Conservation (phyloP, 1,284 basidiomycete species). For the Pholiota adiposa region DNA sequence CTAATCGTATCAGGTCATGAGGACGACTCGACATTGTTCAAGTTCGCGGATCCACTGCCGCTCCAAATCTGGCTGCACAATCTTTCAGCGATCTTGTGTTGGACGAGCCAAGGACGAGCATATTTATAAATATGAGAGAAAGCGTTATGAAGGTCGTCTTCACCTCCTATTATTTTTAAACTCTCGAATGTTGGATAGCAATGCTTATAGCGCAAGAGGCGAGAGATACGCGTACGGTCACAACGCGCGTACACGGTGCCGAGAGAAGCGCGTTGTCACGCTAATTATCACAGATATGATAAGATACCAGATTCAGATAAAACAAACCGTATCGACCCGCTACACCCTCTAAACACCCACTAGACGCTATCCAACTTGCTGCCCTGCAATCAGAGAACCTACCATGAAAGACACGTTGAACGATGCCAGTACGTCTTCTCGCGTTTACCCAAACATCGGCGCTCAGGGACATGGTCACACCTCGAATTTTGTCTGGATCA, state of each 20-base stretch:
- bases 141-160: no score
- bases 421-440: conserved; percentile 59
- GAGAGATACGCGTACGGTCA: background rate
- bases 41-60: background rate
- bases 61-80: background rate
- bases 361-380: background rate
- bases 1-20: background rate
- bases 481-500: background rate
- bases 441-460: conserved; percentile 9
- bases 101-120: background rate
- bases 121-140: no score
- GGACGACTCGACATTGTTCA: background rate
- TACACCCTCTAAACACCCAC: background rate
- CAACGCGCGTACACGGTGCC: background rate
- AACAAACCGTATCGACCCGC: background rate
- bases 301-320: conserved; percentile 1
- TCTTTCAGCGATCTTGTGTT: background rate
- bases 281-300: background rate
- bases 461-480: conserved; percentile 2
- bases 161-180: no score
- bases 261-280: background rate
- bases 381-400: background rate
- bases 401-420: conserved; percentile 60
- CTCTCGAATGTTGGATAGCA: no score
- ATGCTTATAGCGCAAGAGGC: no score